Evolutionary conservation across 108 stramenopile genomes (phyloP), one percentile per base, ranked within the genome.

Genomic region (Mediolabrus comicus): DNA sequence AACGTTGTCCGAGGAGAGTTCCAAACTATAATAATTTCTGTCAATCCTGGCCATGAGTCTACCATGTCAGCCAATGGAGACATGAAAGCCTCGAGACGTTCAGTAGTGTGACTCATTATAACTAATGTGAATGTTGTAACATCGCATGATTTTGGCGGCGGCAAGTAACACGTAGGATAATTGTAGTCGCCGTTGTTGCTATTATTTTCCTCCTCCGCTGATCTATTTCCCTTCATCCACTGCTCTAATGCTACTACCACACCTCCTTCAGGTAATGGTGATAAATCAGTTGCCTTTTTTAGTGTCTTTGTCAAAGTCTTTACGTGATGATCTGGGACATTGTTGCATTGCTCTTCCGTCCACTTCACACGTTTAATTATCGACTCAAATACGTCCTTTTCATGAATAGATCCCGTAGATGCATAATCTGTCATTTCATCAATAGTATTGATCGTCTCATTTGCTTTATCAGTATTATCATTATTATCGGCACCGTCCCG

Each of bases 1-100:
- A 80, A 84, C 76, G 56, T 85, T 62, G 67, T 38, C 39, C 87
- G 83, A 57, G 74, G 77, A 34, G 87, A 87, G 76, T 95, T 95
- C 94, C 94, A 95, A 16, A 95, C 94, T 9, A 95, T 53, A 7
- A 95, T 74, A 30, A 91, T 69, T 80, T 95, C 94, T 10, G 72
- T 72, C 28, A 80, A 57, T 9, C 79, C 79, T 19, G 79, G 71
- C 81, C 77, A 78, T 25, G 73, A 19, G 34, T 59, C 53, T n/a
- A 79, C 58, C 81, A 82, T 78, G 4, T 9, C 25, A 26, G 14
- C 55, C 33, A 78, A 32, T 57, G 72, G 75, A 27, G 59, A 65
- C 75, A 76, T 75, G 34, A 82, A 74, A 30, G 49, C 63, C 38
- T 74, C 51, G n/a, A 82, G 62, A 24, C 81, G 77, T 53, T 77